These are phyloP conservation scores for Neurospora sp. DNA, from an alignment of 495 filamentous ascomycete species.

Conservation along the genomic window DNA sequence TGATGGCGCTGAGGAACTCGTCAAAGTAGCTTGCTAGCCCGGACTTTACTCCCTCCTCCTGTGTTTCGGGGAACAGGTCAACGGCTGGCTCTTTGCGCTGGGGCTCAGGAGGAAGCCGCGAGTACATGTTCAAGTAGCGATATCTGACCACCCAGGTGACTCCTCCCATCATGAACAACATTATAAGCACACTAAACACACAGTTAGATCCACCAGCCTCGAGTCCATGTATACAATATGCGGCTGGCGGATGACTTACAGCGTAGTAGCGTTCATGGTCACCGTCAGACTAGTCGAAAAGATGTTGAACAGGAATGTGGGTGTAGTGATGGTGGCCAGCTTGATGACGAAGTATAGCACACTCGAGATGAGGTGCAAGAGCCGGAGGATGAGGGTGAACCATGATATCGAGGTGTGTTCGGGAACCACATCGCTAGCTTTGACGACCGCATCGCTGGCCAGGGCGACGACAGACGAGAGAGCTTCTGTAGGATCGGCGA, in stretches of 20 bases:
- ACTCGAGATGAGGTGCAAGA: slow-evolving; percentile 57
- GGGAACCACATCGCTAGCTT: slow-evolving; percentile 28
- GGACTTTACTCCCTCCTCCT: slow-evolving; percentile 81
- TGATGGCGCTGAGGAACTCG: slow-evolving; percentile 97
- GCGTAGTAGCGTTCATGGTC: slow-evolving; percentile 95
- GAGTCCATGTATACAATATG: neutral
- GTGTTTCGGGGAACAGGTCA: slow-evolving; percentile 86
- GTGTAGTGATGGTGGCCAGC: slow-evolving; percentile 78
- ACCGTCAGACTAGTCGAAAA: slow-evolving; percentile 94
- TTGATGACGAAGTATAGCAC: slow-evolving; percentile 75
- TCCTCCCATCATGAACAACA: slow-evolving; percentile 64
- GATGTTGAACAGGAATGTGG: slow-evolving; percentile 81
- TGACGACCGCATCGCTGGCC: slow-evolving; percentile 28
- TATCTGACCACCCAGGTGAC: slow-evolving; percentile 91
- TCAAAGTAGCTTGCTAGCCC: slow-evolving; percentile 92
- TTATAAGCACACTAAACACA: slow-evolving; percentile 56
- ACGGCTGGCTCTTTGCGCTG: slow-evolving; percentile 92
- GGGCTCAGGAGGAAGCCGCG: slow-evolving; percentile 82
- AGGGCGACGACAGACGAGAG: slow-evolving; percentile 24
- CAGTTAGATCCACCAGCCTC: slow-evolving; percentile 3
- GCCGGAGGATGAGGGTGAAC: slow-evolving; percentile 40
- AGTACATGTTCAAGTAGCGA: slow-evolving; percentile 90
- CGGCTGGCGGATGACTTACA: slow-evolving; percentile 43
- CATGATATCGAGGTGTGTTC: slow-evolving; percentile 33
- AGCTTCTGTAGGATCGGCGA: slow-evolving; percentile 10